Evolutionary conservation across 768 basidiomycete genomes (phyloP), one percentile per base, ranked within the genome.

Genomic region (Boletus vermiculosoides): DNA sequence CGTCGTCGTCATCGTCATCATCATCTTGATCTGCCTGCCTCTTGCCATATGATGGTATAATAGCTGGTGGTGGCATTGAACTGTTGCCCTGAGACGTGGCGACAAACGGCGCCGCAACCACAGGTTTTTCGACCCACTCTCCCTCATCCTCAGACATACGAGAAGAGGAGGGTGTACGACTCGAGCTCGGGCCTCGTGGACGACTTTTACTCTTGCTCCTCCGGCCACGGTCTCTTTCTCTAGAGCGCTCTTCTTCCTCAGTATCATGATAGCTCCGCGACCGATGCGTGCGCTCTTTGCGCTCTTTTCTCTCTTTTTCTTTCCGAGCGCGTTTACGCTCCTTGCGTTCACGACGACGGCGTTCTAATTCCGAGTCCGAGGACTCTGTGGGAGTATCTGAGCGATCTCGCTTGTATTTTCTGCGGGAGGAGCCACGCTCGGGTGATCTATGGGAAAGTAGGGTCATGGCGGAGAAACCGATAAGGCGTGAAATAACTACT

Each of bases 51-150:
- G 51, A 55, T 12, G 61, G 67, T 41, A 64, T 65, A 10, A 46
- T 59, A 22, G 53, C 42, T 15, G 66, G 67, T 10, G 69, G 64
- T 22, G 68, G 70, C 58, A 68, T 67, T 12, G 62, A 54, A 22
- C 41, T 59, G 30, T 60, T 66, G 46, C 54, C 57, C 40, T 63
- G 63, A 40, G 68, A 41, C 1, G 67, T 45, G 25, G 64, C 56
- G 5, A 71, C 66, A 31, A 74, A 59, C 62, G 73, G 50, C 36
- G 66, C 58, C 11, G 66, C 60, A 13, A 66, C 65, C 10, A 70
- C 65, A 3, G 77, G 73, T 62, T 85, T 87, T 67, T 87, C 85
- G 47, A 87, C 83, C 88, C 89, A 88, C 50, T 84, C 80, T n/a
- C 81, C 83, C 20, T 82, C 81, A 13, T 80, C 80, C 20, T 78